Conservation (phyloP, 2,329 filamentous ascomycete genomes). For the Ophiostoma triangulosporum region DNA sequence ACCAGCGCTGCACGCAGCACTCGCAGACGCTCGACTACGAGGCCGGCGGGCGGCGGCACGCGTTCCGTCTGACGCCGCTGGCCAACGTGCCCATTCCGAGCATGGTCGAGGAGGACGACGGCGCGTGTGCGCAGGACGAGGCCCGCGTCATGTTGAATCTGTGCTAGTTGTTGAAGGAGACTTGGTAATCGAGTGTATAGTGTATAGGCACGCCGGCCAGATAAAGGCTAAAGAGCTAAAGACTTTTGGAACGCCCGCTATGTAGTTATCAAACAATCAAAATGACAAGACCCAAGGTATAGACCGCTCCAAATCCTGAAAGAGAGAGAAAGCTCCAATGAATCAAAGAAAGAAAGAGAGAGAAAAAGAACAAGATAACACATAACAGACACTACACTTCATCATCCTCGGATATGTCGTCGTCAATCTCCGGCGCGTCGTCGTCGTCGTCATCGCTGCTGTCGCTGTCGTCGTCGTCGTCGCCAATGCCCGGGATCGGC, state of each 20-base stretch:
- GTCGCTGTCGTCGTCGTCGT: conserved; percentile 38
- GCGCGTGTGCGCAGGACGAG: conserved; percentile 10
- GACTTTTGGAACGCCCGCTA: neutral
- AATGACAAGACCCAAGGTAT: neutral
- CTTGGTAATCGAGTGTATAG: too few species aligned
- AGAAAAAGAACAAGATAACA: neutral
- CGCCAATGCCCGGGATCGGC: conserved; percentile 55
- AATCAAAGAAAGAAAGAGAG: neutral
- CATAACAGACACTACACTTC: neutral
- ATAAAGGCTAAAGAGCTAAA: neutral
- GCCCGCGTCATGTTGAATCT: conserved; percentile 11
- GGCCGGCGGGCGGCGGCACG: conserved; percentile 12
- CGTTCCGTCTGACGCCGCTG: conserved; percentile 20
- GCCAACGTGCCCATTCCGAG: conserved; percentile 29
- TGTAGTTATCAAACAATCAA: neutral
- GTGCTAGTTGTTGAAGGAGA: conserved; percentile 4
- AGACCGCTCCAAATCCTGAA: too few species aligned
- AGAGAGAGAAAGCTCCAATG: neutral
- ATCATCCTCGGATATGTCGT: neutral
- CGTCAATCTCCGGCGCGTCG: conserved; percentile 1
- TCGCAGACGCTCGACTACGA: conserved; percentile 16
- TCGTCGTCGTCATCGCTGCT: conserved; percentile 25
- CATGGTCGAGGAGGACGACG: conserved; percentile 12
- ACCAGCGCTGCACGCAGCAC: conserved; percentile 16
- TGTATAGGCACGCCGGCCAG: neutral